Evolutionary conservation across 1,284 basidiomycete genomes (phyloP).

Genomic region (Ceratobasidium sp.): DNA sequence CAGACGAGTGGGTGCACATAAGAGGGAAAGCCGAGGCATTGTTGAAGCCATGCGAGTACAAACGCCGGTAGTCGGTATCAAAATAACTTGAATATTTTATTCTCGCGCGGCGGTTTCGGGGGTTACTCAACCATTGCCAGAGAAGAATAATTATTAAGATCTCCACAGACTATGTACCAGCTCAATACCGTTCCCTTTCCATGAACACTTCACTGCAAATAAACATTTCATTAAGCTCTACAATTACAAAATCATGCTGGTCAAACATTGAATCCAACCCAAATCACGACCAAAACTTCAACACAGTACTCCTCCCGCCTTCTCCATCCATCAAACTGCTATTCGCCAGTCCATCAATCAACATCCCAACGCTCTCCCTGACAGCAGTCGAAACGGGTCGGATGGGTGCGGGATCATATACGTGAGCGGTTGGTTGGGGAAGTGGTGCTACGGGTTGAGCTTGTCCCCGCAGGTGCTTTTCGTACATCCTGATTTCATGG

Average conservation of each 20-base stretch:
- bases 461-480: slow-evolving; percentile 69
- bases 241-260: not conserved
- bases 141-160: no score
- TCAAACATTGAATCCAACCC: not conserved
- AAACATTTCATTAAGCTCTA: not conserved
- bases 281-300: slow-evolving; percentile 43
- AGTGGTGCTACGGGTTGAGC: slow-evolving; percentile 66
- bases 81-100: no score
- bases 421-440: slow-evolving; percentile 78
- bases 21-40: slow-evolving; percentile 69
- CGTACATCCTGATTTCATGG: slow-evolving; percentile 64
- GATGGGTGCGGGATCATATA: slow-evolving; percentile 79
- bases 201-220: not conserved
- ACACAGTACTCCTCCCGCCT: slow-evolving; percentile 4
- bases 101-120: no score
- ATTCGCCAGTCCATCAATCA: slow-evolving; percentile 61
- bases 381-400: slow-evolving; percentile 79
- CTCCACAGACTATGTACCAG: no score
- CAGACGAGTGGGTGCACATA: slow-evolving; percentile 72
- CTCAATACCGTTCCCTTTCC: no score
- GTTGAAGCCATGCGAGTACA: slow-evolving; percentile 97
- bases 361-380: slow-evolving; percentile 73
- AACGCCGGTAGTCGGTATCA: slow-evolving; percentile 73
- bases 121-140: no score
- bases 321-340: slow-evolving; percentile 9